Conservation (phyloP, 495 filamentous ascomycete genomes). For the Tuber indicum region DNA sequence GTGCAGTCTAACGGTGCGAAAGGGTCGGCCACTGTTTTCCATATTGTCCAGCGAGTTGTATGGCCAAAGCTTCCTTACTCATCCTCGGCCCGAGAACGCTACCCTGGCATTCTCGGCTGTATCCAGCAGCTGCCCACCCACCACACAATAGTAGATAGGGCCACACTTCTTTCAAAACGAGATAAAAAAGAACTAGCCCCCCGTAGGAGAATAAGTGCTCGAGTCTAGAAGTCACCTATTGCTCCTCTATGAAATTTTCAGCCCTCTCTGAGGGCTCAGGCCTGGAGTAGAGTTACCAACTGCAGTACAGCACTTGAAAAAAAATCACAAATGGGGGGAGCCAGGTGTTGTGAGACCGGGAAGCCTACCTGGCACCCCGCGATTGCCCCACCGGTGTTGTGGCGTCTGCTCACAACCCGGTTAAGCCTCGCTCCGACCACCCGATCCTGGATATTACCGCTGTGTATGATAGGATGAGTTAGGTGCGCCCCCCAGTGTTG, state of each 20-base stretch:
- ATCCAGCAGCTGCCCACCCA: neutral
- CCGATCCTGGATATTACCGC: neutral
- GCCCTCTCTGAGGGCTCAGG: neutral
- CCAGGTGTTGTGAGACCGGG: neutral
- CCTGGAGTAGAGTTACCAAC: neutral
- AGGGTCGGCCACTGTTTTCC: neutral
- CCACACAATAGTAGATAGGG: neutral
- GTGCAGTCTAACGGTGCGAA: neutral
- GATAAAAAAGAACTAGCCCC: neutral
- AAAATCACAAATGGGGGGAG: neutral
- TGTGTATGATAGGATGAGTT: neutral
- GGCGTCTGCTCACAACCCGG: neutral
- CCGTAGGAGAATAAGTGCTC: neutral
- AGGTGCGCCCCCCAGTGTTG: neutral
- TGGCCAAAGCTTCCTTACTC: neutral
- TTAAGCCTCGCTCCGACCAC: neutral
- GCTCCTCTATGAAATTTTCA: neutral
- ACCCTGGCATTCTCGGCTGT: neutral
- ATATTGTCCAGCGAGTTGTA: neutral
- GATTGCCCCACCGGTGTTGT: neutral
- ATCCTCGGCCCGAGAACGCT: neutral
- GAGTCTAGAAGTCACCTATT: neutral
- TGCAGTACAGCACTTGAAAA: neutral
- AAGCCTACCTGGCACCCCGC: neutral
- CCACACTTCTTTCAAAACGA: neutral